Evolutionary conservation across 495 filamentous ascomycete species (phyloP), one percentile per base, ranked within the genome.

Genomic region (Podospora bellae-mahoneyi): DNA sequence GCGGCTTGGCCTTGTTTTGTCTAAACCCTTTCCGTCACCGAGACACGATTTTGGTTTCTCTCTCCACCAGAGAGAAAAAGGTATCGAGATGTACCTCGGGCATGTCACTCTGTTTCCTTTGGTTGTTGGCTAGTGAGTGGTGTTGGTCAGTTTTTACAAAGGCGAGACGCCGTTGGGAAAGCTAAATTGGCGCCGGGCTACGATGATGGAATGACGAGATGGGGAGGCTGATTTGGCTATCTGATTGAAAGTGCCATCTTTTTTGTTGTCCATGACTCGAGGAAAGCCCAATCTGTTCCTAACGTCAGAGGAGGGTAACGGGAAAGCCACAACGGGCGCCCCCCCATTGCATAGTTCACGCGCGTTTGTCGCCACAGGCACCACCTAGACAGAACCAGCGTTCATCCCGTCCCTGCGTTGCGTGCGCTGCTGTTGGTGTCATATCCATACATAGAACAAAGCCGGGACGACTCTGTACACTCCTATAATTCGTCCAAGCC

Each of bases 11-110:
- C 20, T 39, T 58, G 26, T n/a, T 23, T 23, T 23, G 23, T 23
- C 30, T 65, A 62, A 70, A 44, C 27, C 64, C 32, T 15, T 26
- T 70, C 62, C 58, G 68, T 70, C 48, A 70, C 68, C 68, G 67
- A 69, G 63, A 27, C 30, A 48, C 5, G 13, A 48, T 48, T 48
- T 48, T 0, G 9, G 39, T 2, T 48, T 48, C 23, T 23, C 23
- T 48, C 39, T 48, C 39, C 39, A 48, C 39, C 39, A 48, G 7
- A 32, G 7, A 32, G 7, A 7, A 48, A 48, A 48, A 48, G 6
- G 39, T 48, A 48, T 48, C 39, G 39, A 18, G 39, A 48, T 9
- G 39, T 48, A 48, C 39, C 39, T 16, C 39, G 39, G 15, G 7
- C 9, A 48, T 48, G 39, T 48, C 39, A 48, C 39, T 48, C 6